Conservation (phyloP, 2,329 filamentous ascomycete species). For the Cyphellophora attinorum region DNA sequence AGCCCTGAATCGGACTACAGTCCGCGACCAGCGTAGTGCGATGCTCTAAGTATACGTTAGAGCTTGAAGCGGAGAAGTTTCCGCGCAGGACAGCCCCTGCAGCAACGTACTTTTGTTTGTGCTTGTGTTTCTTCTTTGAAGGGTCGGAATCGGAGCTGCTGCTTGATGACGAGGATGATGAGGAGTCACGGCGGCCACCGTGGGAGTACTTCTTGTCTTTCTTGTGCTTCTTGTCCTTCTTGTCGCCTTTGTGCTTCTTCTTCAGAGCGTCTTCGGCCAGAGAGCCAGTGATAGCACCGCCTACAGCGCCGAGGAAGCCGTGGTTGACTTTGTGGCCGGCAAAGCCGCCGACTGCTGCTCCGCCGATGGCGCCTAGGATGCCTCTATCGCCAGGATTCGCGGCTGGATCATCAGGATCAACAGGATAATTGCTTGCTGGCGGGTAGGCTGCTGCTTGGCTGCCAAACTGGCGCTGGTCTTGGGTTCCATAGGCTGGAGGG, state of each 20-base stretch:
- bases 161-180: constrained; percentile 11
- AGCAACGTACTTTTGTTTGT: constrained; percentile 6
- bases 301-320: constrained; percentile 38
- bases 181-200: constrained; percentile 10
- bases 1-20: constrained; percentile 24
- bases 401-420: too few species aligned
- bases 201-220: not conserved
- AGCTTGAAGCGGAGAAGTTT: constrained; percentile 28
- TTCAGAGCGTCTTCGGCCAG: constrained; percentile 35
- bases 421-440: too few species aligned
- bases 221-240: constrained; percentile 13
- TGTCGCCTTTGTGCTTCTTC: constrained; percentile 20
- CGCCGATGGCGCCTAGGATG: constrained; percentile 36
- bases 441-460: too few species aligned
- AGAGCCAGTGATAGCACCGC: constrained; percentile 37
- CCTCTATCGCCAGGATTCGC: constrained; percentile 35
- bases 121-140: constrained; percentile 14
- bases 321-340: constrained; percentile 36
- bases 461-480: too few species aligned
- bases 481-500: too few species aligned
- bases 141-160: constrained; percentile 11
- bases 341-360: constrained; percentile 36
- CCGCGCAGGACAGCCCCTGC: constrained; percentile 17
- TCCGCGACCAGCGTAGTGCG: constrained; percentile 27
- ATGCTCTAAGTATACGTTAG: constrained; percentile 25